A percentile compares a stretch with the other conserved stretches of the same genome.
phyloP scores from a whole-genome alignment of 495 filamentous ascomycete species.

The Wilcoxina mikolae region DNA sequence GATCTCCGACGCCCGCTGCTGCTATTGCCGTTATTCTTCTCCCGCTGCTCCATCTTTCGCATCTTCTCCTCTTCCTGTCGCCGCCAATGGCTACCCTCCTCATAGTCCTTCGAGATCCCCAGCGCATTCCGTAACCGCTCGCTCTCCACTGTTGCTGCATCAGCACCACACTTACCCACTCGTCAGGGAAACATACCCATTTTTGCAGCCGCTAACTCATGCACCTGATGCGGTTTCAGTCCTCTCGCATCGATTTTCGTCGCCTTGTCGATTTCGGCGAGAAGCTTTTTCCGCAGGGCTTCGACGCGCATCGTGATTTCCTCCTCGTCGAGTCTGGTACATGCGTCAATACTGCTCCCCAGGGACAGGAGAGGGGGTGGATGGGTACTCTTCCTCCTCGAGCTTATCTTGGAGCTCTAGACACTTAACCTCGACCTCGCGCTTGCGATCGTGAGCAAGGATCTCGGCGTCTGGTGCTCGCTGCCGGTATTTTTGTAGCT shows the following conservation, averaged over 20 bases:
- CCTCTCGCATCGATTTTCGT: slow-evolving; percentile 20
- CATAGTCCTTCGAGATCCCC: slow-evolving; percentile 74
- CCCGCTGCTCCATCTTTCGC: slow-evolving; percentile 23
- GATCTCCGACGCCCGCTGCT: not conserved
- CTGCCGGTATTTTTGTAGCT: slow-evolving; percentile 46
- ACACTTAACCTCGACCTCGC: slow-evolving; percentile 80
- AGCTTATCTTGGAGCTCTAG: slow-evolving; percentile 77
- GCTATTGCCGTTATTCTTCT: not conserved
- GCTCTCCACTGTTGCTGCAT: slow-evolving; percentile 51
- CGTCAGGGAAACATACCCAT: slow-evolving; percentile 33
- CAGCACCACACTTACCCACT: not conserved
- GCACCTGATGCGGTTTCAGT: slow-evolving; percentile 83
- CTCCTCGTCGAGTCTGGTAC: slow-evolving; percentile 54
- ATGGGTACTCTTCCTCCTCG: slow-evolving; percentile 62
- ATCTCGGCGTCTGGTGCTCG: slow-evolving; percentile 83
- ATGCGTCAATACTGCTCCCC: not conserved
- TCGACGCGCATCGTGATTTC: slow-evolving; percentile 58
- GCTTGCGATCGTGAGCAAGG: slow-evolving; percentile 78
- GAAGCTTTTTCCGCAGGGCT: slow-evolving; percentile 47
- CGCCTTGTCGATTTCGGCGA: slow-evolving; percentile 37
- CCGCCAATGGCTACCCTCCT: slow-evolving; percentile 66
- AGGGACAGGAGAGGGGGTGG: not conserved
- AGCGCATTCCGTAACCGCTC: slow-evolving; percentile 77
- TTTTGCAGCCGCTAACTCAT: slow-evolving; percentile 92
- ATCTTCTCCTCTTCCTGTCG: slow-evolving; percentile 41